phyloP scores from a whole-genome alignment of 768 basidiomycete genomes.

The Hericium alpestre region DNA sequence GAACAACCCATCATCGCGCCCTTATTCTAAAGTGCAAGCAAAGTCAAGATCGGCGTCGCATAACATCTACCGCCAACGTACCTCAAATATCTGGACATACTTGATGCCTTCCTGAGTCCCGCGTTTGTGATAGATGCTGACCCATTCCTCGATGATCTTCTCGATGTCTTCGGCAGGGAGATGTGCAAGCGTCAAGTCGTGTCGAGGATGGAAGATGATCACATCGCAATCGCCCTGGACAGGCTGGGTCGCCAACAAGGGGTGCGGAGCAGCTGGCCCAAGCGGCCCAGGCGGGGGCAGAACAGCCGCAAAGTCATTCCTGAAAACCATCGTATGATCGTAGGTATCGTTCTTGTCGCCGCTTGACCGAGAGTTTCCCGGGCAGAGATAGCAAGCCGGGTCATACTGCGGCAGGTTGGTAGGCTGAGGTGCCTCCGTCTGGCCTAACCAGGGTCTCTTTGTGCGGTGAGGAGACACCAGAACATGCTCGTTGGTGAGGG shows the following conservation, averaged over 20 bases:
- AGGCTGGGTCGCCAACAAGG: constrained; percentile 52
- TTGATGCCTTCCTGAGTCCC: constrained; percentile 56
- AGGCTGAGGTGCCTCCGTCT: constrained; percentile 57
- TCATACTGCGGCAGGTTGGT: constrained; percentile 53
- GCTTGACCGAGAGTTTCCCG: constrained; percentile 69
- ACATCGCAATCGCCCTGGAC: constrained; percentile 83
- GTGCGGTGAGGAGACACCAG: constrained; percentile 86
- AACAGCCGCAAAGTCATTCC: constrained; percentile 79
- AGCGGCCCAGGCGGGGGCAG: constrained; percentile 51
- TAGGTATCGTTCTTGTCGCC: constrained; percentile 62
- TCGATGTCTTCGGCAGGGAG: constrained; percentile 48
- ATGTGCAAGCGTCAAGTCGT: constrained; percentile 74
- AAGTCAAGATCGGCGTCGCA: constrained; percentile 10
- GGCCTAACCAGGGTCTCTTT: constrained; percentile 86
- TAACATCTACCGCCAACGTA: not conserved
- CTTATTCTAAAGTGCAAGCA: constrained; percentile 52
- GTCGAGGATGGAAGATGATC: constrained; percentile 74
- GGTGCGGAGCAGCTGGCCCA: constrained; percentile 43
- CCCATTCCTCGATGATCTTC: constrained; percentile 66
- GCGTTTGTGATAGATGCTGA: constrained; percentile 45
- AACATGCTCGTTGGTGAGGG: constrained; percentile 63
- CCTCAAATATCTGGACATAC: constrained; percentile 89
- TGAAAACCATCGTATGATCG: constrained; percentile 56
- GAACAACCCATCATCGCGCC: constrained; percentile 93
- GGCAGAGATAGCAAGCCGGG: constrained; percentile 75